These are phyloP conservation scores for Puccinia hordei DNA, from an alignment of 1,284 basidiomycete species.

Conservation along the genomic window DNA sequence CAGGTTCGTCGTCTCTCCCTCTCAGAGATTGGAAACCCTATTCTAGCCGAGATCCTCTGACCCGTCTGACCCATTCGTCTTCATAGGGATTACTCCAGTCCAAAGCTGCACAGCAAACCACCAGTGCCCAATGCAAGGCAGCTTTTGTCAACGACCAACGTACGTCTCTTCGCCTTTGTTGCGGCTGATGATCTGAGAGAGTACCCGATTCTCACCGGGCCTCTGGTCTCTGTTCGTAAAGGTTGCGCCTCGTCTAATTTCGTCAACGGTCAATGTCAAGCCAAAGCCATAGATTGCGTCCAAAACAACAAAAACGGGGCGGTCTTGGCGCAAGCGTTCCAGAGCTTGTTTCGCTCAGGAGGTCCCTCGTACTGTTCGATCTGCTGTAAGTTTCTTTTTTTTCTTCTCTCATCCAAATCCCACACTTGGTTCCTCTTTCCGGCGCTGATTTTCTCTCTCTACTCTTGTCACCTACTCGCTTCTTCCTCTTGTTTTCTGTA, in stretches of 20 bases:
- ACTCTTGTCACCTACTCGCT: too few relatives aligned
- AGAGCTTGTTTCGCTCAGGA: background rate
- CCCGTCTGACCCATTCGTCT: too few relatives aligned
- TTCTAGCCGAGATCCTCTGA: too few relatives aligned
- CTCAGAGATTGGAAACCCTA: too few relatives aligned
- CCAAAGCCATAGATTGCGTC: background rate
- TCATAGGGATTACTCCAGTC: background rate
- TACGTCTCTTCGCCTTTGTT: too few relatives aligned
- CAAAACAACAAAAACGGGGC: background rate
- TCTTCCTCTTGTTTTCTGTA: background rate
- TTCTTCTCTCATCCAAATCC: too few relatives aligned
- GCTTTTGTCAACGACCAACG: background rate
- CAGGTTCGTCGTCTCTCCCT: background rate
- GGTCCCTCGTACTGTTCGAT: conserved; percentile 8
- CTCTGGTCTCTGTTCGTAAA: background rate
- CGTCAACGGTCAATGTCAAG: conserved; percentile 13
- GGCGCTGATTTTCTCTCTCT: background rate
- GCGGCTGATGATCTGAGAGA: too few relatives aligned
- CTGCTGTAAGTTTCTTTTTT: background rate
- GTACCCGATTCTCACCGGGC: background rate
- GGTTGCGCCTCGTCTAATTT: conserved; percentile 5
- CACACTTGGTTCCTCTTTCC: too few relatives aligned
- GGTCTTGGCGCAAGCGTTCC: conserved; percentile 17
- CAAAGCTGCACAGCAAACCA: background rate
- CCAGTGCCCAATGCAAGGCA: background rate